Conservation (phyloP, 768 basidiomycete species). For the Cubamyces sp. region DNA sequence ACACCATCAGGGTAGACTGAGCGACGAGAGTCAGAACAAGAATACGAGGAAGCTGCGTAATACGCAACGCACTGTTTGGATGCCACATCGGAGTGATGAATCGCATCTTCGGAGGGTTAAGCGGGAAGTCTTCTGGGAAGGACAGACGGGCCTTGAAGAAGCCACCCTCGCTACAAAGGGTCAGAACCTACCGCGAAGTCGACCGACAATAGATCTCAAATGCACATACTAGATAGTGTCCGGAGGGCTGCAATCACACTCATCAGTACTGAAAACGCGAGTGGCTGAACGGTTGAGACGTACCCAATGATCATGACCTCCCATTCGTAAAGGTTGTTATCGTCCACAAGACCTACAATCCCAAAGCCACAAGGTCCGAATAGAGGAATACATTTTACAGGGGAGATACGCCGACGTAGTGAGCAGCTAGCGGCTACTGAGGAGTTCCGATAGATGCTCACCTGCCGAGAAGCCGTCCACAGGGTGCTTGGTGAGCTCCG, state of each 20-base stretch:
- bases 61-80: constrained; percentile 79
- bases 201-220: neutral
- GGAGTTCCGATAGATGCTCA: constrained; percentile 37
- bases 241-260: constrained; percentile 60
- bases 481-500: constrained; percentile 88
- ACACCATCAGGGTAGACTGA: constrained; percentile 90
- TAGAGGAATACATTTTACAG: constrained; percentile 26
- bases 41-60: neutral
- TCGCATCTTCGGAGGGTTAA: constrained; percentile 93
- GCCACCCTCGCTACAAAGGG: constrained; percentile 81
- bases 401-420: constrained; percentile 28
- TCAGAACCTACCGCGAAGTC: constrained; percentile 9
- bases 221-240: constrained; percentile 86
- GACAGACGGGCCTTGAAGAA: constrained; percentile 90
- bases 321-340: constrained; percentile 95
- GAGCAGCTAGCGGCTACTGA: constrained; percentile 7
- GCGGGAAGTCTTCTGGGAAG: constrained; percentile 90
- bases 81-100: constrained; percentile 98
- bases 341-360: constrained; percentile 86
- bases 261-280: neutral
- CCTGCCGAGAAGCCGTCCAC: constrained; percentile 98
- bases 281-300: constrained; percentile 29
- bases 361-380: constrained; percentile 25
- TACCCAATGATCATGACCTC: constrained; percentile 94
- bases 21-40: constrained; percentile 10